Evolutionary conservation across 331 rosid species (phyloP), one percentile per base, ranked within the genome.

Genomic region (Acacia concinna): DNA sequence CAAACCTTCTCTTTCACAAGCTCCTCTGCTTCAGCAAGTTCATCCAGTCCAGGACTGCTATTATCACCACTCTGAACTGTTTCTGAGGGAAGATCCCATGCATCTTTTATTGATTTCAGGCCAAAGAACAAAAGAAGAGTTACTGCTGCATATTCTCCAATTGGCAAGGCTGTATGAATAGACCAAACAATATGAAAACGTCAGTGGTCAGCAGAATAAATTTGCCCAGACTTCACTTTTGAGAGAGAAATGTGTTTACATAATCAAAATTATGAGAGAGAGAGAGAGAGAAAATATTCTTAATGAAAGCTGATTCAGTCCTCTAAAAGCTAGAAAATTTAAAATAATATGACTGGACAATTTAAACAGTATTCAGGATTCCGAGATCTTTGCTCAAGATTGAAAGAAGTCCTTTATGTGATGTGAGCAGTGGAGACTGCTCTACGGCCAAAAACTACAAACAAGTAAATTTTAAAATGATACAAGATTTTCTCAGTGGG

Each of bases 131-230:
- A 83, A 77, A 96, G 91, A 85, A 96, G 99, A 84, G 98, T 87
- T 60, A 93, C 93, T 1, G 98, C 99, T 28, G 97, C 97, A 82
- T 96, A 96, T 83, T 93, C 99, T 88, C 99, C 99, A 59, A 96
- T 89, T 30, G 99, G 98, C 91, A 93, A 79, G 76, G 99, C 99
- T 96, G 90, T 25, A 10, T 76, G 71, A 60, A 73, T 32, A 85
- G 72, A 81, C 72, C 83, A 73, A 65, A 60, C 60, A 84, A 79
- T 40, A 68, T n/a, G 63, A 12, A 75, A 60, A 68, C 43, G 72
- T 81, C 68, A 77, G 77, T 41, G 70, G 62, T 79, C 32, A 17
- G 13, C 77, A 80, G 30, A 60, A 59, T 23, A 28, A 73, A 25
- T 81, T 81, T 11, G 64, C 41, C 44, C 13, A 60, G 18, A 25